These are phyloP conservation scores for Cutaneotrichosporon sp. DNA, from an alignment of 1,284 basidiomycete genomes.

Conservation along the genomic window DNA sequence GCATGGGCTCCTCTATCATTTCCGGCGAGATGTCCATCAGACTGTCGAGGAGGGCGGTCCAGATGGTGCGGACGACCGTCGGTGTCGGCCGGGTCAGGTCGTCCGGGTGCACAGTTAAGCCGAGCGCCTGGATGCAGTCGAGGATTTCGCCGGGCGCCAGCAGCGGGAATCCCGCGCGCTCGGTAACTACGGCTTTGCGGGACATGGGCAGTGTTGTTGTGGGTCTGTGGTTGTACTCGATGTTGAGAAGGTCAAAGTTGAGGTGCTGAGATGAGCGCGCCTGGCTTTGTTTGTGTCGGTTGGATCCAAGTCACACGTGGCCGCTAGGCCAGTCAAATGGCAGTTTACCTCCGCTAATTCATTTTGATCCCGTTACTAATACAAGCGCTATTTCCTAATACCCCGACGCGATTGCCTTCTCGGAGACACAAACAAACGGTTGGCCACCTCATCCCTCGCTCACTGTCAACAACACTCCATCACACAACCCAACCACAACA, in stretches of 20 bases:
- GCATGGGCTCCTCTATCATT: conserved; percentile 62
- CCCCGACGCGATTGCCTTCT: conserved; percentile 16
- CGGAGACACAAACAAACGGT: conserved; percentile 15
- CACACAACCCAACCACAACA: too few species aligned
- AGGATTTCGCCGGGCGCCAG: conserved; percentile 32
- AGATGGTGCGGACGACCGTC: conserved; percentile 63
- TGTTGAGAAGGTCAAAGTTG: too few species aligned
- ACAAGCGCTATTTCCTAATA: background rate
- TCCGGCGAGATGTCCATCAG: conserved; percentile 67
- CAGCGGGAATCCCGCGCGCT: conserved; percentile 39
- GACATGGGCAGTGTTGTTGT: background rate
- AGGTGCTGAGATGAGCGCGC: background rate
- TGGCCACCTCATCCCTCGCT: background rate
- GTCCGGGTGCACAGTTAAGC: conserved; percentile 61
- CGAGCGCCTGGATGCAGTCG: conserved; percentile 42
- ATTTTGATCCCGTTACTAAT: background rate
- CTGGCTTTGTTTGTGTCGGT: conserved; percentile 13
- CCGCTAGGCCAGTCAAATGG: too few species aligned
- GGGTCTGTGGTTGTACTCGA: background rate
- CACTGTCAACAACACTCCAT: background rate
- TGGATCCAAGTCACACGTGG: too few species aligned
- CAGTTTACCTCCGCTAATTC: conserved; percentile 5
- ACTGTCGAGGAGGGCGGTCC: conserved; percentile 62
- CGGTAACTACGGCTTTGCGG: conserved; percentile 28
- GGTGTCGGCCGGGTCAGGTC: conserved; percentile 69